Evolutionary conservation across 345 rosid species (phyloP), one percentile per base, ranked within the genome.

Genomic region (Zanthoxylum bungeanum): DNA sequence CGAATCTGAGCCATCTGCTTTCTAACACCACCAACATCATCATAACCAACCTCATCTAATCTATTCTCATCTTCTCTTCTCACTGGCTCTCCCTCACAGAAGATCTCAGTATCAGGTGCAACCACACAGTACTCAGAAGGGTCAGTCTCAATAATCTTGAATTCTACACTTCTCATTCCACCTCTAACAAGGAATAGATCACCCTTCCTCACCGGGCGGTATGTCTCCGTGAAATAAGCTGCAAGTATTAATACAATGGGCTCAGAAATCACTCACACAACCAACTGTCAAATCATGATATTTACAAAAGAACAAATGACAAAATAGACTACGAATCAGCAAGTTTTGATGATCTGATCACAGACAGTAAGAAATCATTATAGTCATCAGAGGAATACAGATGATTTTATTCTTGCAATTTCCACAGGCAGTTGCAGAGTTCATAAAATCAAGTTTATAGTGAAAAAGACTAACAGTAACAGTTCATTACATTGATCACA

Each of bases 1-100:
- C 98, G 81, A 80, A 94, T 94, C 83, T 92, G 97, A 75, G 98
- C 98, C 98, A 94, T 94, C 61, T 94, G 97, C 74, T 92, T 94
- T 75, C 98, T 94, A 31, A 94, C 98, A 62, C 98, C 98, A 69
- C 98, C 97, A 81, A 94, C 98, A 82, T 94, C 97, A 75, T 94
- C 98, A 76, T 92, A 94, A 52, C 98, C 98, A 9, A 94, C 86
- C 53, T 94, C 98, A 78, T 94, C 97, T 40, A 94, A 81, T 79
- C 98, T 86, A 74, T 94, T 75, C 73, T 94, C 97, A 70, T 94
- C 98, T 69, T 94, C 98, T 72, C 98, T 85, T 74, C 85, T 88
- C n/a, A 92, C 80, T 2, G 97, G 97, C 72, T 94, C 98, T 52
- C 98, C 97, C 82, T 94, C 98, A 36, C 98, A 94, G 81, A 94